These are phyloP conservation scores for Effrenium voratum DNA, from an alignment of 73 alveolate species.

Conservation along the genomic window DNA sequence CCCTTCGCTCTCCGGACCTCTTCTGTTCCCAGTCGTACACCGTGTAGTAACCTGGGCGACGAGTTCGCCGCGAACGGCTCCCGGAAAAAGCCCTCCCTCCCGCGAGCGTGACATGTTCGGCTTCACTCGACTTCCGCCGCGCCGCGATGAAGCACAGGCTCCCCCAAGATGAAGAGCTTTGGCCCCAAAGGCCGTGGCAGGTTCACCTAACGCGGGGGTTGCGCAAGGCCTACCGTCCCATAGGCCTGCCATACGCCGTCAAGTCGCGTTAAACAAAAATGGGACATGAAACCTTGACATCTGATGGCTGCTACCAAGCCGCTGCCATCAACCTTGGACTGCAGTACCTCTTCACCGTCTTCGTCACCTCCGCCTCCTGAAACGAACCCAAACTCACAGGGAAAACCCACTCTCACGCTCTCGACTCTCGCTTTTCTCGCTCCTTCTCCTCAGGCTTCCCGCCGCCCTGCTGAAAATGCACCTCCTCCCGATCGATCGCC, in stretches of 20 bases:
- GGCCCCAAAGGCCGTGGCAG: conserved; percentile 87
- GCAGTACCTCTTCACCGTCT: conserved; percentile 46
- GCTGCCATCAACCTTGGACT: conserved; percentile 85
- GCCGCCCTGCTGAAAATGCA: conserved; percentile 1
- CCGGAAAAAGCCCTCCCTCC: neutral
- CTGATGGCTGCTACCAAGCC: neutral
- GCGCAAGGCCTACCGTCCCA: too few species aligned
- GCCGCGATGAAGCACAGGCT: conserved; percentile 82
- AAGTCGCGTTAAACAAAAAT: neutral
- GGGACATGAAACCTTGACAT: neutral
- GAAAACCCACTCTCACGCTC: too few species aligned
- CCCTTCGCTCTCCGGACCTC: too few species aligned
- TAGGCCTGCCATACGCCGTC: too few species aligned
- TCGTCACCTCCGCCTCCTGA: neutral
- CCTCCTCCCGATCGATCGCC: conserved; percentile 35
- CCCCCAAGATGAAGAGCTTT: conserved; percentile 84
- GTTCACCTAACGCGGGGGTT: conserved; percentile 45
- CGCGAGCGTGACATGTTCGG: too few species aligned
- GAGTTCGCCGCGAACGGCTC: neutral
- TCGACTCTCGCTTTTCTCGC: too few species aligned
- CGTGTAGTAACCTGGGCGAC: conserved; percentile 57
- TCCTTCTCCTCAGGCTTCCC: neutral
- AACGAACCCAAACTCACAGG: too few species aligned
- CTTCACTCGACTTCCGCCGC: neutral
- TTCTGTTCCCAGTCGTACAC: conserved; percentile 93